phyloP scores from a whole-genome alignment of 805 yeast genomes.

The Hanseniaspora thailandica region DNA sequence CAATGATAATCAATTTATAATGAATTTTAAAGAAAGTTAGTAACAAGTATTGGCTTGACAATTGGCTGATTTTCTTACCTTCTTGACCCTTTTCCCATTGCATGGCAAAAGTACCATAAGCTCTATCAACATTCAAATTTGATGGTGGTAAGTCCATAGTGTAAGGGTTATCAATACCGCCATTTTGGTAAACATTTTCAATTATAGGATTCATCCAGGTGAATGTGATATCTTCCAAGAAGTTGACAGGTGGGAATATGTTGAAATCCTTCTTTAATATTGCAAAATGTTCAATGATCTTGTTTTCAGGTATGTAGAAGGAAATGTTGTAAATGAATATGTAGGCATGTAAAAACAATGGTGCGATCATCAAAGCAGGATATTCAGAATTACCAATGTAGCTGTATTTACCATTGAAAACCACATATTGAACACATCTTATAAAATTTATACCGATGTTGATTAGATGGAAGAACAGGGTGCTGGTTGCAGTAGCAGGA shows the following conservation, averaged over 20 bases:
- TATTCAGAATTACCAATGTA: slow-evolving; percentile 19
- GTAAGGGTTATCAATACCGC: slow-evolving; percentile 31
- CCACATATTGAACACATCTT: slow-evolving; percentile 22
- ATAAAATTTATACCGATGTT: slow-evolving; percentile 19
- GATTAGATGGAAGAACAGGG: slow-evolving; percentile 23
- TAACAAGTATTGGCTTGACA: slow-evolving; percentile 27
- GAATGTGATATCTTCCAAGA: slow-evolving; percentile 33
- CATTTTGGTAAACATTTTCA: slow-evolving; percentile 30
- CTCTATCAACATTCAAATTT: slow-evolving; percentile 27
- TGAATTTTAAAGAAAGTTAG: slow-evolving; percentile 31
- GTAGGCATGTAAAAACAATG: slow-evolving; percentile 26
- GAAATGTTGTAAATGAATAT: slow-evolving; percentile 33
- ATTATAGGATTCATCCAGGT: slow-evolving; percentile 40
- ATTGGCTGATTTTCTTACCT: not conserved
- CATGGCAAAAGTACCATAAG: slow-evolving; percentile 25
- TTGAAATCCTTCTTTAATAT: slow-evolving; percentile 19
- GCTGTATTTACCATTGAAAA: slow-evolving; percentile 19
- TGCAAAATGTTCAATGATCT: slow-evolving; percentile 29
- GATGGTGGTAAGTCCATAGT: slow-evolving; percentile 35
- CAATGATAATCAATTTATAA: slow-evolving; percentile 29
- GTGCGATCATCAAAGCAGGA: slow-evolving; percentile 23
- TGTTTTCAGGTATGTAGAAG: slow-evolving; percentile 31
- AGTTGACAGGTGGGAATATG: slow-evolving; percentile 23
- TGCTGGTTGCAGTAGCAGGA: slow-evolving; percentile 24
- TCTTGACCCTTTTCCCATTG: slow-evolving; percentile 31